Evolutionary conservation across 2,329 filamentous ascomycete genomes (phyloP), one percentile per base, ranked within the genome.

Genomic region (Madurella mycetomatis): DNA sequence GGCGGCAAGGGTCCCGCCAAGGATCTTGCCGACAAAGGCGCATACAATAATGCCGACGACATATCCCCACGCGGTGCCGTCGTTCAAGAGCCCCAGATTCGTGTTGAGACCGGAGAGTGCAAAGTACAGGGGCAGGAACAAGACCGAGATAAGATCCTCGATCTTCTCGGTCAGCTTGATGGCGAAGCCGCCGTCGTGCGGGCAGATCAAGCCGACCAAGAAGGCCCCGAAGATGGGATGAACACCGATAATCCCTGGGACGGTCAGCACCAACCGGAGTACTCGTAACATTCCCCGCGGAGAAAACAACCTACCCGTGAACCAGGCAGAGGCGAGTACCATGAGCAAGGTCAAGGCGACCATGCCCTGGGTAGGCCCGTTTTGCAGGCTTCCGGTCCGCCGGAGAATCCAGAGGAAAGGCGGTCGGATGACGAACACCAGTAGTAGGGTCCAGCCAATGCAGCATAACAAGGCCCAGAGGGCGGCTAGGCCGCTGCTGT

Each of bases 181-280:
- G 18, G 90, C 88, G 66, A 96, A 95, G 30, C 91, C 89, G 47
- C 88, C 87, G 54, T 95, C 88, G 65, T 94, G 91, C 0, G 92
- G 92, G 62, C 91, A 91, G 54, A 97, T 94, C 25, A 97, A 70
- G 1, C 92, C 92, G 41, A 92, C 83, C 55, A 96, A 77, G 68
- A 97, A 97, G 2, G 87, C 91, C 41, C 92, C 92, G 65, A 97
- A 97, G 67, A 97, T 96, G 53, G 92, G 83, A 68, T 97, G 92
- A 1, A 96, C 85, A 45, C 92, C 92, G 65, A 97, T 96, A 56
- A 94, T 87, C 53, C 86, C 77, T 64, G 43, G 9, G 5, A 50
- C 5, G 5, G 49, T 55, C 40, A 55, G 54, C 41, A 25, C 9
- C 30, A 12, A 37, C 25, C 16, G 39, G 34, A 15, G 34, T 15